Evolutionary conservation across 176 grass and related monocot species (phyloP).

Genomic region (Dactylis glomerata): DNA sequence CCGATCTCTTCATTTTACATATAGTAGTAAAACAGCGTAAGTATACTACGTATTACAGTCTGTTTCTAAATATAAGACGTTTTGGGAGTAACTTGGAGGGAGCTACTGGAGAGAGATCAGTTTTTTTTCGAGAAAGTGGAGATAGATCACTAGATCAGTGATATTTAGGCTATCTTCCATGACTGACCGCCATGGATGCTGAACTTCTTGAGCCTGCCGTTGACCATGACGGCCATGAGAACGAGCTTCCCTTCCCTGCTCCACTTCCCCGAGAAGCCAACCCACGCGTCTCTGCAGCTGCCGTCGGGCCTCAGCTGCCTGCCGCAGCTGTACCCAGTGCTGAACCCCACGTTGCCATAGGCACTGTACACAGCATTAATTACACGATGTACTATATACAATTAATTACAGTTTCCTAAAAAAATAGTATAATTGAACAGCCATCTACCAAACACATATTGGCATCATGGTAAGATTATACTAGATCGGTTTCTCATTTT

Average conservation of each 20-base stretch:
- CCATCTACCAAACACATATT: background rate
- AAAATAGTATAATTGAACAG: background rate
- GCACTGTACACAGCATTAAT: constrained; percentile 41
- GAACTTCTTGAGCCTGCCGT: constrained; percentile 85
- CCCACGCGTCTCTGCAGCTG: constrained; percentile 48
- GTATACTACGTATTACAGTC: no score
- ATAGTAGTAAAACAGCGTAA: no score
- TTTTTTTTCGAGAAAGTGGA: no score
- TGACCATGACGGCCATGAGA: constrained; percentile 73
- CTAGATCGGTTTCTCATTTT: background rate
- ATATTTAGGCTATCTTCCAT: constrained; percentile 40
- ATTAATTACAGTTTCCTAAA: background rate
- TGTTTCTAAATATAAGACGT: no score
- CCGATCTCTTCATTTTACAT: no score
- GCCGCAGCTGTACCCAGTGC: constrained; percentile 79
- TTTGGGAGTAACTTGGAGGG: no score
- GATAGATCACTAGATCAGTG: background rate
- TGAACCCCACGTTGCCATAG: constrained; percentile 77
- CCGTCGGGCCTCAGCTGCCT: constrained; percentile 43
- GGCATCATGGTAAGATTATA: background rate
- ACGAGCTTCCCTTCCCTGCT: constrained; percentile 65
- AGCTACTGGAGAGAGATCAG: background rate
- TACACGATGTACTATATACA: background rate
- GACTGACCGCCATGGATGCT: constrained; percentile 44
- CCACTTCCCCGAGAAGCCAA: constrained; percentile 62